Evolutionary conservation across 495 filamentous ascomycete species (phyloP), one percentile per base, ranked within the genome.

Genomic region (Neurospora discreta): DNA sequence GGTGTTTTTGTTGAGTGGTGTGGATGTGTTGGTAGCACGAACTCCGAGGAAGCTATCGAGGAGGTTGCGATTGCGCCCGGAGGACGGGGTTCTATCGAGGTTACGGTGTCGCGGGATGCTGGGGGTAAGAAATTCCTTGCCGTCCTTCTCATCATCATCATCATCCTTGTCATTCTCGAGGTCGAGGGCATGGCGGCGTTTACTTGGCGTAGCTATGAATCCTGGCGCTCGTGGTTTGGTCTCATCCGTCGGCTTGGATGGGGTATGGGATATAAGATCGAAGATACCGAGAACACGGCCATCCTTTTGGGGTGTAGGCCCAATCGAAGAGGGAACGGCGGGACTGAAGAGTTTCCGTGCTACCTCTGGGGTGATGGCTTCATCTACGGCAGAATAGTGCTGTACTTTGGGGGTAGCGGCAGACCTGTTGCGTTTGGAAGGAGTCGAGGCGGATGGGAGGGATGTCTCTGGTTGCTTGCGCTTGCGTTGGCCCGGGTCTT

Each of bases 221-320:
- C 71, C 67, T n/a, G 52, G 13, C 15, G 15, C 52, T 65, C 52
- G 26, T 65, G 26, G 26, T 36, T 18, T 65, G 18, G 10, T 1
- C 39, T 68, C n/a, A 5, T 70, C 33, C 20, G 68, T 71, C 20
- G 75, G 58, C 16, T 70, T 69, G 39, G 78, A 77, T 1, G 78
- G 78, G 2, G 89, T 87, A 44, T 88, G 87, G 30, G 87, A 87
- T 7, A 97, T 85, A 38, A 94, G 84, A 78, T 99, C 95, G 76
- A 98, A 99, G n/a, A 99, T 81, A 5, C 95, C 95, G 0, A 99
- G 83, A 1, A 95, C 88, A 44, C 87, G 89, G 15, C 95, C 95
- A 79, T 97, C 92, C 72, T 91, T 91, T 75, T 98, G 94, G 2
- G 95, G 95, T 2, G 95, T 98, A 2, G 94, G 94, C 8, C 94